Percentiles rank a stretch among this genome's conserved stretches.
phyloP scores from a whole-genome alignment of 192 early-diverging fungal genomes.

The Geranomyces michiganensis region DNA sequence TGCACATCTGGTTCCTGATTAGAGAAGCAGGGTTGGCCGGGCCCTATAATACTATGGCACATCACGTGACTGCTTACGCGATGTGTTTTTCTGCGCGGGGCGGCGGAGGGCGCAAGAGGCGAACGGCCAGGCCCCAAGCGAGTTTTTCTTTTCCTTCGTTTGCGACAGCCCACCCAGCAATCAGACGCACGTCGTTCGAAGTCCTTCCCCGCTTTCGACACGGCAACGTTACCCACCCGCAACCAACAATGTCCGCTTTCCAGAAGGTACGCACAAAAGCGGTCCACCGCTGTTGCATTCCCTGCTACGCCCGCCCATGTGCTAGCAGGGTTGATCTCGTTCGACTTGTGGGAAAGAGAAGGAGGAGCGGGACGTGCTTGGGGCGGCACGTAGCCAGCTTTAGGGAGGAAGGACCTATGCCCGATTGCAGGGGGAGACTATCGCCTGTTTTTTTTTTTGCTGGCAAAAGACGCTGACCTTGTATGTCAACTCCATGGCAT shows the following conservation, averaged over 20 bases:
- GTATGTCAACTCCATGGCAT: neutral
- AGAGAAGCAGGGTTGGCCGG: too few relatives aligned
- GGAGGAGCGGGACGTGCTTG: neutral
- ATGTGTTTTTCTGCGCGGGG: too few relatives aligned
- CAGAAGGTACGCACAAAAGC: slow-evolving; percentile 4
- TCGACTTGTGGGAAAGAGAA: too few relatives aligned
- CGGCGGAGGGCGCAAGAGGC: too few relatives aligned
- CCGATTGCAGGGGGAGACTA: neutral
- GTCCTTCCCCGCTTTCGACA: neutral
- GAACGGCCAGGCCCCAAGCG: too few relatives aligned
- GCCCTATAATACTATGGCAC: too few relatives aligned
- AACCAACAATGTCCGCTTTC: slow-evolving; percentile 3
- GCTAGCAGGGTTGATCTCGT: too few relatives aligned
- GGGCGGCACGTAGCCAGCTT: neutral
- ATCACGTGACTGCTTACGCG: too few relatives aligned
- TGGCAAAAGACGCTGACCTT: neutral
- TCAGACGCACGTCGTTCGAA: slow-evolving; percentile 11
- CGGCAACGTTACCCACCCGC: slow-evolving; percentile 13
- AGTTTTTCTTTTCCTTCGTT: neutral
- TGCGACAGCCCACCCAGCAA: neutral
- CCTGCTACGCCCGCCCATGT: too few relatives aligned
- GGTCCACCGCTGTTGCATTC: too few relatives aligned
- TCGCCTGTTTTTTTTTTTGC: neutral
- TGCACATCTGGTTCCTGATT: too few relatives aligned
- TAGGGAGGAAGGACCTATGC: neutral